Conservation (phyloP, 768 basidiomycete genomes). For the Pleurotus citrinopileatus region DNA sequence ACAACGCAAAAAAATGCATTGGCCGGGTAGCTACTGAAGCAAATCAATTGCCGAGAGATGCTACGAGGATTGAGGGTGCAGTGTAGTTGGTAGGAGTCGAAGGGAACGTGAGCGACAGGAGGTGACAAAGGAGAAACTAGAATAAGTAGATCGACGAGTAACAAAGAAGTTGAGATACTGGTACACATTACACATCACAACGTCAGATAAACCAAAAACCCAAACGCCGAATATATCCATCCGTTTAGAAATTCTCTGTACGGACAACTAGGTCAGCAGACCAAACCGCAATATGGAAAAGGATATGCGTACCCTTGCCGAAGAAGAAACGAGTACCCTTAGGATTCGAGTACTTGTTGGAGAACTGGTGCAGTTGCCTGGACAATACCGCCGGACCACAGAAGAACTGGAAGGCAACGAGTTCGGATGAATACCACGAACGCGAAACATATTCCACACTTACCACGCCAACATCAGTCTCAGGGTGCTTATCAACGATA, state of each 20-base stretch:
- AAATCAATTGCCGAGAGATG: background rate
- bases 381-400: constrained; percentile 80
- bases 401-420: constrained; percentile 55
- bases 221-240: background rate
- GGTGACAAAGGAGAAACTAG: background rate
- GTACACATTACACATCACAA: background rate
- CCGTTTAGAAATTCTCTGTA: background rate
- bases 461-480: constrained; percentile 88
- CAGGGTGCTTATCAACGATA: constrained; percentile 78
- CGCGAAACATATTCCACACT: constrained; percentile 22
- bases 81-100: background rate
- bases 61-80: background rate
- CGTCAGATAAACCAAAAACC: background rate
- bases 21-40: no score
- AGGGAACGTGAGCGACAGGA: background rate
- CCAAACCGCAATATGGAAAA: background rate
- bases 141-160: background rate
- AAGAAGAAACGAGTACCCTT: constrained; percentile 86
- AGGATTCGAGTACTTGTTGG: constrained; percentile 81
- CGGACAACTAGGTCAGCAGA: background rate
- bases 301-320: constrained; percentile 67
- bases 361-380: constrained; percentile 69
- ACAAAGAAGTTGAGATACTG: background rate
- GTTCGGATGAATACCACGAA: background rate
- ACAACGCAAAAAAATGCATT: no score